phyloP scores from a whole-genome alignment of 208 protist species.

The Leishmania mexicana region DNA sequence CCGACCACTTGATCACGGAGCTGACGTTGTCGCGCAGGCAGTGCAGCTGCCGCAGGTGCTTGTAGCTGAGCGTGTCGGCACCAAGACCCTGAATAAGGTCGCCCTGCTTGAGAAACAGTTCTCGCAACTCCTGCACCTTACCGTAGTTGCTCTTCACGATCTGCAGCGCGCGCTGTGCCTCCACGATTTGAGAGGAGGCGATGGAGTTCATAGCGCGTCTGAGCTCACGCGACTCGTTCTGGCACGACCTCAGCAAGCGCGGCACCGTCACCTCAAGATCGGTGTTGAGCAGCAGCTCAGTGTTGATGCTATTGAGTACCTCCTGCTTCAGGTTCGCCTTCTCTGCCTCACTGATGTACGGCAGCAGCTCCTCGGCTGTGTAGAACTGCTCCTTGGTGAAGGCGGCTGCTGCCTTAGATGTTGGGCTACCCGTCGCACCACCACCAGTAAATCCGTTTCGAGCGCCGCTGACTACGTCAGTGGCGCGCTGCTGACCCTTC shows the following conservation, averaged over 20 bases:
- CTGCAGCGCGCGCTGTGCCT: constrained; percentile 75
- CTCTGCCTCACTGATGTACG: constrained; percentile 69
- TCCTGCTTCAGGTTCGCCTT: constrained; percentile 58
- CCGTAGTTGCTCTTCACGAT: constrained; percentile 65
- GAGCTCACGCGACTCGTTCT: constrained; percentile 76
- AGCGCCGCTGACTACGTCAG: constrained; percentile 28
- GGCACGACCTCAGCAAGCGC: constrained; percentile 72
- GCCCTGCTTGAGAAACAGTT: constrained; percentile 76
- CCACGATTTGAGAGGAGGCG: constrained; percentile 77
- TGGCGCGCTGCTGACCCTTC: constrained; percentile 33
- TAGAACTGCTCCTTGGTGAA: constrained; percentile 48
- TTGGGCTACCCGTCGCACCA: neutral
- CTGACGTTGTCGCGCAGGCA: constrained; percentile 81
- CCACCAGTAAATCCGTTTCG: constrained; percentile 26
- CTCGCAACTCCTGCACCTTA: constrained; percentile 66
- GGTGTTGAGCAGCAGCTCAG: constrained; percentile 73
- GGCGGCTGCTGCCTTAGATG: neutral
- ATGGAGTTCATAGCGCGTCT: constrained; percentile 79
- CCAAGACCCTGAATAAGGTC: constrained; percentile 75
- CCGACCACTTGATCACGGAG: constrained; percentile 81
- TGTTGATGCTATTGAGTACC: constrained; percentile 71
- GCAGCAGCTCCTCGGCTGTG: constrained; percentile 66
- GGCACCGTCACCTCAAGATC: constrained; percentile 80
- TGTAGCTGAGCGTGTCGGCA: constrained; percentile 66
- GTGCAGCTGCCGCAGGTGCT: constrained; percentile 76